Evolutionary conservation across 2,329 filamentous ascomycete genomes (phyloP), one percentile per base, ranked within the genome.

Genomic region (Grosmannia serpens): DNA sequence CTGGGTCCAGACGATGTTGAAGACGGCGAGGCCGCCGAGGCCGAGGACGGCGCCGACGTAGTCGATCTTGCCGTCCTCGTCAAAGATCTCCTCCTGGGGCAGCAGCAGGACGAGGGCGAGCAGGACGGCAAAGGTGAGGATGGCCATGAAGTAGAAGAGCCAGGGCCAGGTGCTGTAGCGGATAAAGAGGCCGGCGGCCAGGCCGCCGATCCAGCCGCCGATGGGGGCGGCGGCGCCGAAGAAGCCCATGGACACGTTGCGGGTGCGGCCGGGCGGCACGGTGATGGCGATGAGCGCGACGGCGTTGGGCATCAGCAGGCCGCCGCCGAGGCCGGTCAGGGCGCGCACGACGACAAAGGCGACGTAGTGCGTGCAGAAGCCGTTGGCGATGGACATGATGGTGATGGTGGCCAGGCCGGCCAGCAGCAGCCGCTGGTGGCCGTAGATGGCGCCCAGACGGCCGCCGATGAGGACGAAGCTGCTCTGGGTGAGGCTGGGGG

Each of bases 401-500:
- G 70, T 64, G 26, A 77, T 73, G 63, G 74, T 72, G 8, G 65
- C 63, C 11, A 71, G 73, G 8, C 78, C 80, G 0, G 70, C 58
- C 1, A 79, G 63, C 1, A 80, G 69, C 20, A 80, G 66, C 6
- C 70, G 70, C 56, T 77, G 75, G 64, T 81, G 78, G 4, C 80
- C 80, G 61, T 76, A 79, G 1, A 82, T 69, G 52, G 77, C 75
- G 0, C 78, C 79, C 1, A 82, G 67, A 1, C 79, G 74, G 7
- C 79, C 79, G 8, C 73, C 74, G 3, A 79, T 70, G 0, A 82
- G 67, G 20, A 82, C 77, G 60, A 82, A 80, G 2, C 78, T 73
- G 3, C 79, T 74, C 61, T 79, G 76, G 0, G 78, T 75, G 15
- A 80, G 67, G 1, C 75, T 77, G 20, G 24, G 27, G 10, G 17